Conservation (phyloP, 1,284 basidiomycete genomes). For the Ustilago loliicola region DNA sequence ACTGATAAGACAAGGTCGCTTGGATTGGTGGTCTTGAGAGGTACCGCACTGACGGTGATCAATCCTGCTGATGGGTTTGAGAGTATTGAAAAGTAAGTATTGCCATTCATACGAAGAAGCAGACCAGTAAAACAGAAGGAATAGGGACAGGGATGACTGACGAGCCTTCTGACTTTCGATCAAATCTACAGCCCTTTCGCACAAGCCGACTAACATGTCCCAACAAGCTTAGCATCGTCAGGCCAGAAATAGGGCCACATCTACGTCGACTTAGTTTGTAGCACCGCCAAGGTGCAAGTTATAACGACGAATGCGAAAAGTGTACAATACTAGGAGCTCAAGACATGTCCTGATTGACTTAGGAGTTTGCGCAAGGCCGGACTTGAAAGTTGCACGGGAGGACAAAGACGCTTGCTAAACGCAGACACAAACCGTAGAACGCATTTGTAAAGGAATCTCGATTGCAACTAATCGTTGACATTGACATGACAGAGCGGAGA, state of each 20-base stretch:
- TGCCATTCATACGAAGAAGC: not conserved
- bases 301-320: slow-evolving; percentile 6
- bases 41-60: slow-evolving; percentile 67
- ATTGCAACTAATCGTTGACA: not conserved
- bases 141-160: not conserved
- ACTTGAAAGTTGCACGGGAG: too few relatives aligned
- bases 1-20: slow-evolving; percentile 60
- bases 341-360: too few relatives aligned
- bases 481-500: too few relatives aligned
- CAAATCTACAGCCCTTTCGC: slow-evolving; percentile 53
- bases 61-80: slow-evolving; percentile 69
- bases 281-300: not conserved
- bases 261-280: not conserved
- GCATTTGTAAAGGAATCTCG: too few relatives aligned
- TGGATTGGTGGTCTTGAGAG: slow-evolving; percentile 67
- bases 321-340: slow-evolving; percentile 21
- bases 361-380: too few relatives aligned
- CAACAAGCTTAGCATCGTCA: not conserved
- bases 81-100: slow-evolving; percentile 67
- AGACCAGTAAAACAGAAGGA: not conserved
- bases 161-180: not conserved
- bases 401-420: too few relatives aligned
- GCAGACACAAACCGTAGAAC: too few relatives aligned
- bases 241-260: not conserved
- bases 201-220: slow-evolving; percentile 41